Evolutionary conservation across 2,329 filamentous ascomycete genomes (phyloP), one percentile per base, ranked within the genome.

Genomic region (Apiospora marii): DNA sequence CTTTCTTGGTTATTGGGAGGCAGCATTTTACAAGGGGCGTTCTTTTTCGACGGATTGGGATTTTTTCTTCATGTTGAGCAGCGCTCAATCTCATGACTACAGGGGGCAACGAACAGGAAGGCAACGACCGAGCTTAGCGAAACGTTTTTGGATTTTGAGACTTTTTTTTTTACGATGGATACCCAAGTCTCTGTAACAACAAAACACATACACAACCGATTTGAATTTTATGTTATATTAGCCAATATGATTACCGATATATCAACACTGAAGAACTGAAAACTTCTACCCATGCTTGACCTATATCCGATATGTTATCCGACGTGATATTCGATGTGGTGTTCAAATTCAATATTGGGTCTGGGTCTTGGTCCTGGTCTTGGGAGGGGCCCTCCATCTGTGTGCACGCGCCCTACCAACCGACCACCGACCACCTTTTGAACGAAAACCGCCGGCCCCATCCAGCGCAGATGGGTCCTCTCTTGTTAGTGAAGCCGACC

Each of bases 21-120:
- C 58, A 64, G 34, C 58, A 64, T 64, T 64, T 58, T 58, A 37
- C 34, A n/a, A 27, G 58, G 34, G 58, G 58, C 58, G 58, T 61
- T 61, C 12, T 34, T 48, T 22, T 49, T n/a, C 46, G 58, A 64
- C 13, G 58, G 34, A 64, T 64, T 41, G 34, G 58, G 34, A 14
- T 12, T 64, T 4, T 30, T 30, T 41, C n/a, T 41, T 41, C 58
- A 41, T 37, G 58, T n/a, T 41, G 58, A 64, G 58, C 58, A 64
- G 58, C 34, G 58, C 58, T 64, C 58, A 64, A 64, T 41, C 58
- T n/a, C 58, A 64, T 22, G 19, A n/a, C 10, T 14, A 51, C 7
- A 2, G 30, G 58, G 58, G 51, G 27, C 27, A 34, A 16, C 19
- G 41, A 37, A 58, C 16, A 34, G 58, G 22, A 64, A 22, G 58